Evolutionary conservation across 2,329 filamentous ascomycete species (phyloP).

Genomic region (Triangularia setosa): DNA sequence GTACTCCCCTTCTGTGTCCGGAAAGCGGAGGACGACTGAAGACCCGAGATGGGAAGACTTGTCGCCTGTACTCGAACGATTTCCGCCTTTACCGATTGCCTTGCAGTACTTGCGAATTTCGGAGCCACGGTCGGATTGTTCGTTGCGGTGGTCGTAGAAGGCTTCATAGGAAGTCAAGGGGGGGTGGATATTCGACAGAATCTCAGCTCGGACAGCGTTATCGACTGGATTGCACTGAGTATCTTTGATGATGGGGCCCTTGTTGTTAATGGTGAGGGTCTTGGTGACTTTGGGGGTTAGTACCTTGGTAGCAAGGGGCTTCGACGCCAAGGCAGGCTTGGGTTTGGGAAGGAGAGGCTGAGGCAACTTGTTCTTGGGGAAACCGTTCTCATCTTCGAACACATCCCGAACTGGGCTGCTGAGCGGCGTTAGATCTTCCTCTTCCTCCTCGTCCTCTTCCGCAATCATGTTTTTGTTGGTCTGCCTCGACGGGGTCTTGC

Average conservation of each 20-base stretch:
- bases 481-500: constrained; percentile 70
- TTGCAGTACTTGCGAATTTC: constrained; percentile 84
- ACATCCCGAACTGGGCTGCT: constrained; percentile 73
- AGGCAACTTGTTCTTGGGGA: constrained; percentile 41
- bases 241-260: constrained; percentile 76
- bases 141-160: constrained; percentile 68
- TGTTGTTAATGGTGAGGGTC: constrained; percentile 76
- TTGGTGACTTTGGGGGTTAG: constrained; percentile 41
- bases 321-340: constrained; percentile 27
- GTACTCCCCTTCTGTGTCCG: constrained; percentile 63
- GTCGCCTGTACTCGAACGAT: constrained; percentile 47
- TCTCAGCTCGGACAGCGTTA: constrained; percentile 66
- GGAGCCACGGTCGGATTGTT: constrained; percentile 60
- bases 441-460: constrained; percentile 31
- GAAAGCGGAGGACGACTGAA: constrained; percentile 64
- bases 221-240: constrained; percentile 86
- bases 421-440: constrained; percentile 36
- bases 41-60: constrained; percentile 60
- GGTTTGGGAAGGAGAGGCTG: constrained; percentile 47
- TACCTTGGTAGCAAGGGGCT: constrained; percentile 43
- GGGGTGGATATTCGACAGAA: constrained; percentile 70
- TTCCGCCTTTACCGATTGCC: constrained; percentile 51
- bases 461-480: constrained; percentile 25
- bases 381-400: constrained; percentile 47
- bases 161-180: constrained; percentile 71